A percentile compares a stretch with the other conserved stretches of the same genome.
These are phyloP conservation scores for Chiua virens DNA, from an alignment of 768 basidiomycete species.

Conservation along the genomic window DNA sequence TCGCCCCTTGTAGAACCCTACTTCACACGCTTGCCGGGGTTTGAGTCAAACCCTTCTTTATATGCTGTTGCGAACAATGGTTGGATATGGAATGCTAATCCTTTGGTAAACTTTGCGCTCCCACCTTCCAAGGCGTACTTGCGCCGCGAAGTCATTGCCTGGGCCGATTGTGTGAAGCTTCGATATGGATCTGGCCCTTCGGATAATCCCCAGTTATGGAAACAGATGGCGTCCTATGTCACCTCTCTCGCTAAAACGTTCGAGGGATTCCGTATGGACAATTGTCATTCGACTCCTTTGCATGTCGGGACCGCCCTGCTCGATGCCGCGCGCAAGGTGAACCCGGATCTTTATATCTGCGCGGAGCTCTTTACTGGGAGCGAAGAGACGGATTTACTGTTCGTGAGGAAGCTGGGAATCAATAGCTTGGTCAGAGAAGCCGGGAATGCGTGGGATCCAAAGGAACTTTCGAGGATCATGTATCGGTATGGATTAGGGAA, in stretches of 20 bases:
- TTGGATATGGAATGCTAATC: constrained; percentile 98
- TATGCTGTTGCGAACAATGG: constrained; percentile 96
- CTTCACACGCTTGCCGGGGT: constrained; percentile 80
- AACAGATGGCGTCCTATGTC: constrained; percentile 86
- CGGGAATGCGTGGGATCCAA: constrained; percentile 87
- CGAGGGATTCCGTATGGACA: constrained; percentile 97
- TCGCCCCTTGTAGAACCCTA: constrained; percentile 86
- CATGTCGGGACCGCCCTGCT: constrained; percentile 95
- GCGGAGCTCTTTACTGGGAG: constrained; percentile 97
- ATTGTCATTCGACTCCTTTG: constrained; percentile 96
- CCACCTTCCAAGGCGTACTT: constrained; percentile 92
- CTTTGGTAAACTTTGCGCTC: constrained; percentile 90
- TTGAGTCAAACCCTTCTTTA: constrained; percentile 47
- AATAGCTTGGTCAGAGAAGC: constrained; percentile 94
- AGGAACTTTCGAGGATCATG: constrained; percentile 85
- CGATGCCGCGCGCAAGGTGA: constrained; percentile 84
- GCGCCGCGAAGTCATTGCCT: constrained; percentile 93
- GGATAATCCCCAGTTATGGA: constrained; percentile 94
- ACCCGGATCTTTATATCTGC: constrained; percentile 93
- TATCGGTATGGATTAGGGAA: constrained; percentile 92
- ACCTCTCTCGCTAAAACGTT: constrained; percentile 77
- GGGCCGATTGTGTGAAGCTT: constrained; percentile 98
- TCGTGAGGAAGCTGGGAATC: constrained; percentile 89
- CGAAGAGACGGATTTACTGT: constrained; percentile 89
- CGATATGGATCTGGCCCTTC: constrained; percentile 82